A percentile compares a stretch with the other conserved stretches of the same genome.
Conservation (phyloP, 352 stramenopile species). For the Globisporangium sylvaticum region DNA sequence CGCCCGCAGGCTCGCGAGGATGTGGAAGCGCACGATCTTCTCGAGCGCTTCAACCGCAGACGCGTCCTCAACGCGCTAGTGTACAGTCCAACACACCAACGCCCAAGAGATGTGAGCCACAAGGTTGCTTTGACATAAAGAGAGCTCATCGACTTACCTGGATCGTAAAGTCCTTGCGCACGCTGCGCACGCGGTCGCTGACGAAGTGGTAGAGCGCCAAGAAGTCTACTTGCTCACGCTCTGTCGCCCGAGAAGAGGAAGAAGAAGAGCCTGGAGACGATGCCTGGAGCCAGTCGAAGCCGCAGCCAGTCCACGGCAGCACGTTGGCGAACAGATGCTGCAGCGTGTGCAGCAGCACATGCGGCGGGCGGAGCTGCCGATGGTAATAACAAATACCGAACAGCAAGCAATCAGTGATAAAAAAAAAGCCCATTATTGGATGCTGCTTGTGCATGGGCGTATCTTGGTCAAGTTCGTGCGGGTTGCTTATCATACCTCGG, state of each 20-base stretch:
- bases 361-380: conserved; percentile 28
- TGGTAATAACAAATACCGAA: not conserved
- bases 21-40: conserved; percentile 51
- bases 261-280: too few relatives aligned
- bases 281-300: conserved; percentile 23
- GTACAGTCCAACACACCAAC: not conserved
- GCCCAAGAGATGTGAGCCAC: not conserved
- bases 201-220: conserved; percentile 69
- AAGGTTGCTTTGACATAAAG: not conserved
- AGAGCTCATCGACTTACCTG: conserved; percentile 30
- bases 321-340: conserved; percentile 41
- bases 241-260: not conserved
- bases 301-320: conserved; percentile 27
- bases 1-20: conserved; percentile 38
- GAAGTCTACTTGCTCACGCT: conserved; percentile 25
- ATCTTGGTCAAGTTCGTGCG: not conserved
- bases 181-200: conserved; percentile 59
- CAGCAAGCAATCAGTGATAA: not conserved
- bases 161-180: conserved; percentile 70
- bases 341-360: conserved; percentile 37
- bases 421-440: not conserved
- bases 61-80: conserved; percentile 32
- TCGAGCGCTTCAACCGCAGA: conserved; percentile 41
- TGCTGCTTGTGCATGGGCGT: too few relatives aligned
- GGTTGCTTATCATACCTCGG: conserved; percentile 1